A percentile compares a stretch with the other conserved stretches of the same genome.
phyloP scores from a whole-genome alignment of 805 yeast genomes.

The Candida mattraensis region DNA sequence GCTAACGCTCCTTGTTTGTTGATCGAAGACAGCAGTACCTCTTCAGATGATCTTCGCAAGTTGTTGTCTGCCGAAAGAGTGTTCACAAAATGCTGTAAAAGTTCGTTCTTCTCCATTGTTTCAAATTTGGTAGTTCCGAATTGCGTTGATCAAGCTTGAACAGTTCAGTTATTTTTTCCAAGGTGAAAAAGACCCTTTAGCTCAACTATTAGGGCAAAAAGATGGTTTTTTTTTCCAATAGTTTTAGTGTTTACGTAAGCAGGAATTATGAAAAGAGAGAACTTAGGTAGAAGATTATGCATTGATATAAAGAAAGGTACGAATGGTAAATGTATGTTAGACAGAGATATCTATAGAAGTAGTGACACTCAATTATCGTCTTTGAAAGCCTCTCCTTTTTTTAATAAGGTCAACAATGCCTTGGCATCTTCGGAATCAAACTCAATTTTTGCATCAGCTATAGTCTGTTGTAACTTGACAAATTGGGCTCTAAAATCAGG shows the following conservation, averaged over 20 bases:
- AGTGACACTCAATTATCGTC: no score
- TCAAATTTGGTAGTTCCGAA: not conserved
- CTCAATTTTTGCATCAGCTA: conserved; percentile 26
- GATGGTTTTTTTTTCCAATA: no score
- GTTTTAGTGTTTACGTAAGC: no score
- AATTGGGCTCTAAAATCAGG: conserved; percentile 26
- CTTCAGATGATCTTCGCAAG: conserved; percentile 45
- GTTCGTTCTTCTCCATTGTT: conserved; percentile 43
- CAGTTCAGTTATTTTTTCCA: not conserved
- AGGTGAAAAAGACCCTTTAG: no score
- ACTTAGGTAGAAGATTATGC: no score
- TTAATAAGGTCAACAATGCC: conserved; percentile 21
- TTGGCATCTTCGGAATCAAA: conserved; percentile 28
- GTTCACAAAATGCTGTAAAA: conserved; percentile 46
- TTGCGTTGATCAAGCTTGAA: not conserved
- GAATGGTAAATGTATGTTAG: no score
- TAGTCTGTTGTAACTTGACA: conserved; percentile 21
- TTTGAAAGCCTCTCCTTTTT: no score
- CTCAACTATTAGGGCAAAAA: no score
- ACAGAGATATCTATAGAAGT: no score
- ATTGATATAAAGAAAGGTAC: no score
- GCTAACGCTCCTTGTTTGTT: conserved; percentile 46
- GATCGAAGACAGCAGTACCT: conserved; percentile 40
- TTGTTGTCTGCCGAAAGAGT: conserved; percentile 47
- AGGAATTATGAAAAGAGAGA: no score